Conservation (phyloP, 441 rosid species). For the Populus hybrid region DNA sequence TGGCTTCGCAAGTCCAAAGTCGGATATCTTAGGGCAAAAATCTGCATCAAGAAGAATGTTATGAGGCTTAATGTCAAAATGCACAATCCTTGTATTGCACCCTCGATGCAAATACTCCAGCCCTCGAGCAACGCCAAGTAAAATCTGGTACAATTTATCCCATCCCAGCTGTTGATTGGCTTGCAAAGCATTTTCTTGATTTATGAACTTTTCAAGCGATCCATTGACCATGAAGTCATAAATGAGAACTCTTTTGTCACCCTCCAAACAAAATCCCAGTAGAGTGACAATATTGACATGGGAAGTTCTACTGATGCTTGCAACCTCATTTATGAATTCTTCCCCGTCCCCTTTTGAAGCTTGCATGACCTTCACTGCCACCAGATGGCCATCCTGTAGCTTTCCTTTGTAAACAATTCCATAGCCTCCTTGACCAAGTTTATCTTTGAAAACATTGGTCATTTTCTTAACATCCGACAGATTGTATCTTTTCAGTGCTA, state of each 20-base stretch:
- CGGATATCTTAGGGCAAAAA: slow-evolving; percentile 32
- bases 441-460: slow-evolving; percentile 8
- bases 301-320: slow-evolving; percentile 34
- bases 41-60: slow-evolving; percentile 32
- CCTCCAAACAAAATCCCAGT: slow-evolving; percentile 37
- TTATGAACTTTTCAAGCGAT: slow-evolving; percentile 33
- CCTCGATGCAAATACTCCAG: slow-evolving; percentile 35
- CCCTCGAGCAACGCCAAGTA: slow-evolving; percentile 32
- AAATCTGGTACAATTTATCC: slow-evolving; percentile 23
- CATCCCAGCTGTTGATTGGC: not conserved
- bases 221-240: slow-evolving; percentile 45
- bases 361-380: slow-evolving; percentile 17
- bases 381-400: slow-evolving; percentile 1
- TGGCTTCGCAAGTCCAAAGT: slow-evolving; percentile 35
- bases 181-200: not conserved
- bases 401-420: slow-evolving; percentile 18
- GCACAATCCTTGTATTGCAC: slow-evolving; percentile 34
- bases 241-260: slow-evolving; percentile 28
- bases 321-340: slow-evolving; percentile 28
- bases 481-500: slow-evolving; percentile 11
- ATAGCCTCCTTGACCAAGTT: slow-evolving; percentile 25
- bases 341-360: slow-evolving; percentile 13
- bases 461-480: slow-evolving; percentile 15
- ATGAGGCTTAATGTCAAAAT: slow-evolving; percentile 42
- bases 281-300: slow-evolving; percentile 33